Base-by-base conservation (phyloP, 1,139 yeast species). In the Arxiozyma telluris region DNA sequence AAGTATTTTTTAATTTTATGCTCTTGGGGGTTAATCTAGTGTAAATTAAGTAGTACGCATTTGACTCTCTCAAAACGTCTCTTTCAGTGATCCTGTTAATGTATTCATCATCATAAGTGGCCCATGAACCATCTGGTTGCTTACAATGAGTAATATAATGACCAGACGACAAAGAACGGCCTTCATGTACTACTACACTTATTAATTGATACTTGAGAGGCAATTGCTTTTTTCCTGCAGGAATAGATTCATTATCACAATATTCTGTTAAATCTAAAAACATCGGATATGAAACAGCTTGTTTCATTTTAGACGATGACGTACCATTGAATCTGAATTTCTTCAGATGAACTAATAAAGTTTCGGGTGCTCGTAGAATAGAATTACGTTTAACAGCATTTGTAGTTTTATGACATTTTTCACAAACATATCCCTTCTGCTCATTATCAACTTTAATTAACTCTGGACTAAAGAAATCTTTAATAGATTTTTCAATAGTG, bases 131-230 rank as follows among this genome's bases (percentile, higher is more conserved):
- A 68, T 88, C 93, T 1, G 97, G 96, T 68, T 91, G 96, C 58
- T 87, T 80, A 66, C 96, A 88, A 67, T 87, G 90, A 1, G 96
- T 86, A 58, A 90, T 81, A 66, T 93, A 93, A 70, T 93, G 99
- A 6, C 99, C 99, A 8, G 94, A 84, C 49, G 91, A 83, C 17
- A 91, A 83, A 0, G 96, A 87, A 58, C 98, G 78, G 44, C 98
- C 98, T 65, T 89, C 96, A 67, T 93, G 99, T 20, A 90, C 91
- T 57, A 91, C 87, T 22, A 91, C 96, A 21, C 93, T 82, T n/a
- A 81, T 77, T 58, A 93, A 76, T 66, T 84, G 84, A 70, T 93
- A 93, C 55, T 77, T 75, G 11, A 82, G 79, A 0, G 85, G 82
- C 21, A 74, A 72, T 1, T 68, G 54, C 7, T 66, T 60, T 15